A percentile compares a stretch with the other conserved stretches of the same genome.
phyloP scores from a whole-genome alignment of 768 basidiomycete genomes.

The Pleurotus salmoneostramineus region DNA sequence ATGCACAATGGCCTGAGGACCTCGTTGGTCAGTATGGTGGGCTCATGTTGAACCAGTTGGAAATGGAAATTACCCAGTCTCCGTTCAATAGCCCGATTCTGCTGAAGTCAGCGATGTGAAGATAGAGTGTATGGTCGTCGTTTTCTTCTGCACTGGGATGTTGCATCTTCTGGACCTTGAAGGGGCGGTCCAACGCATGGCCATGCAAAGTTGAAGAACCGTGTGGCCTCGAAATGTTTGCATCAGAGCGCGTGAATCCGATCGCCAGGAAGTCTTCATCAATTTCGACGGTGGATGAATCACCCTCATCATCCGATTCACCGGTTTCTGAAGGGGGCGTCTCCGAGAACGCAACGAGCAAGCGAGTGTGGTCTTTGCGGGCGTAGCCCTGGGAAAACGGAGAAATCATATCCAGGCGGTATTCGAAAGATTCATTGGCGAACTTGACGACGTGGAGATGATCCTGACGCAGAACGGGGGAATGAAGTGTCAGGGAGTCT shows the following conservation, averaged over 20 bases:
- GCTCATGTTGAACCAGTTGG: neutral
- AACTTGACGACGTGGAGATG: conserved; percentile 28
- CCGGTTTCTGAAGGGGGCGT: conserved; percentile 10
- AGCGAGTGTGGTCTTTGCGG: conserved; percentile 40
- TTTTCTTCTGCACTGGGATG: conserved; percentile 22
- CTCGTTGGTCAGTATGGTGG: conserved; percentile 9
- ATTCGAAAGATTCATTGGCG: conserved; percentile 20
- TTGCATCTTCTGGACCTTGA: conserved; percentile 22
- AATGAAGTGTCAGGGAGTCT: conserved; percentile 34
- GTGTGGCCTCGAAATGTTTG: conserved; percentile 12
- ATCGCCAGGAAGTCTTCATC: conserved; percentile 66
- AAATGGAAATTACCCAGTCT: conserved; percentile 61
- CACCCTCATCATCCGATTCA: conserved; percentile 14
- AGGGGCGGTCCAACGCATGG: conserved; percentile 5
- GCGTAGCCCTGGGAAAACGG: conserved; percentile 74
- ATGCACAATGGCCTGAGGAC: conserved; percentile 46
- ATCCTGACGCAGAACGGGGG: conserved; percentile 51
- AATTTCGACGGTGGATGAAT: conserved; percentile 57
- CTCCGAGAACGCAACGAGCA: conserved; percentile 42
- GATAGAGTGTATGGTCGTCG: conserved; percentile 57
- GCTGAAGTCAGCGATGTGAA: conserved; percentile 60
- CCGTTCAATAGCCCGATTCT: conserved; percentile 64
- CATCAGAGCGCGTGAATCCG: conserved; percentile 31
- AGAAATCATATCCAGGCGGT: conserved; percentile 55
- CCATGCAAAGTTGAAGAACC: conserved; percentile 2